Base-by-base conservation (phyloP, 371 early-diverging fungal genomes). In the Haplosporangium sp. region DNA sequence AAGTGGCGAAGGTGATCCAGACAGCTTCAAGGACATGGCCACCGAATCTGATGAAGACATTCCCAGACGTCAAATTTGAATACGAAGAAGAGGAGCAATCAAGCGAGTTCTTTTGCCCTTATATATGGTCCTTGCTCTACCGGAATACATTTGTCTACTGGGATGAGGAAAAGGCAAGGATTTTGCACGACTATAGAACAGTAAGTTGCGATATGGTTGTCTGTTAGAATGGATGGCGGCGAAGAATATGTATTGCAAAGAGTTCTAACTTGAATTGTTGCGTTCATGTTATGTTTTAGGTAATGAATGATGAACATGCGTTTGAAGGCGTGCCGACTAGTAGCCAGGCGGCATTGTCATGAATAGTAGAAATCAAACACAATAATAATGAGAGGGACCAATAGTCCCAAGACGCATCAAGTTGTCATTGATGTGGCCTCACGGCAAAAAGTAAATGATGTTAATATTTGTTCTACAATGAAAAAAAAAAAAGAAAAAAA, bases 81-180 rank as follows among this genome's bases (percentile, higher is more conserved):
- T 92, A 90, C 67, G 88, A 91, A 61, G 90, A 91, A 74, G 89
- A 89, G 37, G 73, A 80, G 51, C 87, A 89, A 57, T 84, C 88
- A 7, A 85, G 73, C 60, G 84, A 86, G 47, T 93, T 93, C 64
- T 91, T 90, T 80, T 83, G 90, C 52, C 92, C 93, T 1, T 92
- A 91, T 74, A 86, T 90, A 6, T 93, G 94, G 94, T 86, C 87
- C 7, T 55, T 91, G 6, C 74, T 89, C 37, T 85, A 89, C 69
- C 73, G 86, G 43, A 84, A 84, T 45, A 81, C 82, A 29, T 87
- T 87, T 74, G 87, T 92, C 54, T 88, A 90, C 55, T 93, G 93
- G 93, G 89, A 89, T 64, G 89, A 88, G 50, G 87, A 89, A 23
- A 90, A 88, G 50, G 82, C 88, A 6, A 84, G 83, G 55, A 83